Evolutionary conservation across 1,139 yeast species (phyloP), one percentile per base, ranked within the genome.

Genomic region (Zygosaccharomyces sapae): DNA sequence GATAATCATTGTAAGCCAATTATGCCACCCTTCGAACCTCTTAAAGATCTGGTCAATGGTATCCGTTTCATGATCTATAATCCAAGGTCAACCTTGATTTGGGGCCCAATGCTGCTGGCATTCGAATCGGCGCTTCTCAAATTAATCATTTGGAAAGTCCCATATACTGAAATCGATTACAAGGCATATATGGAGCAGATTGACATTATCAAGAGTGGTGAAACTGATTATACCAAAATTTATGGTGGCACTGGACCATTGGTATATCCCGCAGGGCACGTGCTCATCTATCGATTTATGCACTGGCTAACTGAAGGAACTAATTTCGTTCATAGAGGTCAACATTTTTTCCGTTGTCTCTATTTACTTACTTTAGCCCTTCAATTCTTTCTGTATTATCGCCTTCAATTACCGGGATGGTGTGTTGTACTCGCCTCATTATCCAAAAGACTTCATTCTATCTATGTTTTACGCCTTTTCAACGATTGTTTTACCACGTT

Each of bases 231-330:
- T 65, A 66, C 74, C 19, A 69, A 76, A 35, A 83, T 90, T 34
- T 56, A 56, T 27, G 97, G 97, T n/a, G 95, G 84, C 35, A 85
- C 96, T 0, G 98, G 98, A 0, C 96, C 95, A 0, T 70, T 89
- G 41, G 97, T 90, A 18, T 90, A 90, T 62, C 97, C 98, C 1
- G 97, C 95, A 1, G 97, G 97, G 1, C 90, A 83, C 66, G 88
- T 89, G 1, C 76, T 78, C 61, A 71, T 89, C 7, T 89, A 83
- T 66, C 77, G 77, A 43, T 57, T 74, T 49, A 71, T 90, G 57
- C 72, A 76, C 53, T 71, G 74, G 70, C 45, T 84, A 22, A 86
- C 95, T 0, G 68, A 73, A 16, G 79, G 77, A 0, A 86, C 90
- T 42, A 68, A 68, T 2, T 69, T 79, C 50, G 65, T 90, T 4